Conservation (phyloP, 2,329 filamentous ascomycete genomes). For the Raffaelea ambrosiae region DNA sequence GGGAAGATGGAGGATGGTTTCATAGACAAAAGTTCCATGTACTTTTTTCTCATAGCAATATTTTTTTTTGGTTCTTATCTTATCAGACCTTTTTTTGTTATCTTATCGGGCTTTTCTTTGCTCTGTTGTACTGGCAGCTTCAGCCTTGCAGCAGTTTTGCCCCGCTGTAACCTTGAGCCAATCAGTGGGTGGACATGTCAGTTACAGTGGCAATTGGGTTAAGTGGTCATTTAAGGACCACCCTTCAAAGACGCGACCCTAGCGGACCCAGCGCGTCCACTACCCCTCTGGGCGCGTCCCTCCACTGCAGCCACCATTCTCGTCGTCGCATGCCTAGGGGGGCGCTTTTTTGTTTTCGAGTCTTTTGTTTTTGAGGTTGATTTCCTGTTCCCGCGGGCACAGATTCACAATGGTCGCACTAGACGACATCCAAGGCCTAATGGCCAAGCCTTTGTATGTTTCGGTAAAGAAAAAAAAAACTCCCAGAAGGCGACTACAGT, state of each 20-base stretch:
- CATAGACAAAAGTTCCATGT: neutral
- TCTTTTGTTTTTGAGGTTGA: neutral
- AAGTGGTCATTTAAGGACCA: too few species aligned
- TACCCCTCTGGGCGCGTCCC: too few species aligned
- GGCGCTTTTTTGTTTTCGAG: too few species aligned
- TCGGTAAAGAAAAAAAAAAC: too few species aligned
- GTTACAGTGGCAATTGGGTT: too few species aligned
- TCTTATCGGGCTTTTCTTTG: constrained; percentile 13
- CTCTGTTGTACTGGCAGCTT: constrained; percentile 8
- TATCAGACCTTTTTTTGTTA: constrained; percentile 12
- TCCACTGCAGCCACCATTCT: too few species aligned
- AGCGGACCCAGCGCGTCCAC: neutral
- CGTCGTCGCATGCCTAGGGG: too few species aligned
- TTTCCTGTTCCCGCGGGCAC: neutral
- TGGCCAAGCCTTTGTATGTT: constrained; percentile 41
- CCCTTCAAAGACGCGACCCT: constrained; percentile 2
- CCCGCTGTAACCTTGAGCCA: constrained; percentile 4
- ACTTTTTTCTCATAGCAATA: neutral
- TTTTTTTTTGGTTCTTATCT: neutral
- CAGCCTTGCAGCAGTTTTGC: constrained; percentile 11
- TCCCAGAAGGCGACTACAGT: too few species aligned
- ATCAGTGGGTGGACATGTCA: constrained; percentile 1
- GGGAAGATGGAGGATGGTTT: neutral
- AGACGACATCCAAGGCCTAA: constrained; percentile 33
- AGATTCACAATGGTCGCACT: constrained; percentile 30